Conservation (phyloP, 495 filamentous ascomycete species). For the Cudoniella acicularis region DNA sequence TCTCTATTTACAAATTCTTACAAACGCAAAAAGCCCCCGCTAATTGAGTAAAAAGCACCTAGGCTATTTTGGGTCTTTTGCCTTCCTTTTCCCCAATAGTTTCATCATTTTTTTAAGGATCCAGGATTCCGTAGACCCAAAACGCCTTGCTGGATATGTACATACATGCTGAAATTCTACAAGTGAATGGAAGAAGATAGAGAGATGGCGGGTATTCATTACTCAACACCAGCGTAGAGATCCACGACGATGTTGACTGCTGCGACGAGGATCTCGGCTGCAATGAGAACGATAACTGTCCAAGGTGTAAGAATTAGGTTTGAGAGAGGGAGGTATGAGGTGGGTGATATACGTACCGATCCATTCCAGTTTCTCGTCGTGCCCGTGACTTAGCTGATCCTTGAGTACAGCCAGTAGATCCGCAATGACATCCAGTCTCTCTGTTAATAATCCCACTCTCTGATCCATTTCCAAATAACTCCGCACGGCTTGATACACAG, state of each 20-base stretch:
- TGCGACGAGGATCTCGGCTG: slow-evolving; percentile 92
- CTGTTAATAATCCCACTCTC: slow-evolving; percentile 82
- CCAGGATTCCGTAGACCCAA: background rate
- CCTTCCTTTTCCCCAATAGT: no score
- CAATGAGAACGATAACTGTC: slow-evolving; percentile 82
- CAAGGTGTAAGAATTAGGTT: slow-evolving; percentile 3
- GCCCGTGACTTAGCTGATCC: slow-evolving; percentile 93
- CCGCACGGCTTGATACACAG: slow-evolving; percentile 89
- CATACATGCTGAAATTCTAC: background rate
- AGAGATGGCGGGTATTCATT: no score
- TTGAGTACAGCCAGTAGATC: slow-evolving; percentile 93
- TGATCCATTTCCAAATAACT: slow-evolving; percentile 98
- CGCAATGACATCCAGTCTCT: slow-evolving; percentile 87
- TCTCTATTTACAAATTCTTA: no score
- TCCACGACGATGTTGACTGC: slow-evolving; percentile 95
- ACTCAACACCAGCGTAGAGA: slow-evolving; percentile 80
- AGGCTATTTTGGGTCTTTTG: no score
- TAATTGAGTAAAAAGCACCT: no score
- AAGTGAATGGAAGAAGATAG: background rate
- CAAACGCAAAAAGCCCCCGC: no score
- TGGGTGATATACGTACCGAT: slow-evolving; percentile 65
- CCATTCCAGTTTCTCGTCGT: slow-evolving; percentile 94
- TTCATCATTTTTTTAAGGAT: background rate
- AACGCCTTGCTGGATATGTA: background rate
- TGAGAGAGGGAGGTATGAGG: background rate